Evolutionary conservation across 2,329 filamentous ascomycete species (phyloP), one percentile per base, ranked within the genome.

Genomic region (Alternaria consortialis): DNA sequence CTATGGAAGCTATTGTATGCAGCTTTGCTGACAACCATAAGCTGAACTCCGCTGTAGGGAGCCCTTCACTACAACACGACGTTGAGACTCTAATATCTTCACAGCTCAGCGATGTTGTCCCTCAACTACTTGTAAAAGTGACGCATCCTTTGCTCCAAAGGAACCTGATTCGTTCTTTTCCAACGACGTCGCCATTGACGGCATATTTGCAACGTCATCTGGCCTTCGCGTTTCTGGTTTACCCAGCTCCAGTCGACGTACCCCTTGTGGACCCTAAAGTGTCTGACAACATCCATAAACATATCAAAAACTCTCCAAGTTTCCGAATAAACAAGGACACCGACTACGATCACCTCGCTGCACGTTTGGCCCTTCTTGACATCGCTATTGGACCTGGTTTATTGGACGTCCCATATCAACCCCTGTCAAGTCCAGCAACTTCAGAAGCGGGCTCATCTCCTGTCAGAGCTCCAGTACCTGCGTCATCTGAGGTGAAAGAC

Each of bases 341-440:
- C 15, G 80, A 97, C 77, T 97, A 91, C 77, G 81, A 83, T 15
- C 84, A 89, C 56, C 84, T 97, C 1, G 83, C 84, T 34, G 88
- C 91, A 2, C 83, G 88, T 15, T 82, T 91, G 4, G 80, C 84
- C 3, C 85, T 96, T 20, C 85, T 97, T 5, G 90, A 95, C 72
- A 86, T 92, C 39, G 90, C 88, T 15, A 83, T 97, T 53, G 91
- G 92, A 61, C 87, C 90, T 59, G 91, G 86, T 2, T 80, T 79
- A 47, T 68, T 72, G 17, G 59, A 54, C 5, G 72, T 77, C 0
- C 73, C 75, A 7, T 76, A 71, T 40, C 60, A 70, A 31, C 77
- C 78, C 12, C 58, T 67, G 58, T 56, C 69, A 56, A 75, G 65
- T 59, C 76, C 69, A 23, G 47, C 53, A 58, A 65, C 39, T 53